Evolutionary conservation across 768 basidiomycete species (phyloP).

Genomic region (Aureoboletus auriporus): DNA sequence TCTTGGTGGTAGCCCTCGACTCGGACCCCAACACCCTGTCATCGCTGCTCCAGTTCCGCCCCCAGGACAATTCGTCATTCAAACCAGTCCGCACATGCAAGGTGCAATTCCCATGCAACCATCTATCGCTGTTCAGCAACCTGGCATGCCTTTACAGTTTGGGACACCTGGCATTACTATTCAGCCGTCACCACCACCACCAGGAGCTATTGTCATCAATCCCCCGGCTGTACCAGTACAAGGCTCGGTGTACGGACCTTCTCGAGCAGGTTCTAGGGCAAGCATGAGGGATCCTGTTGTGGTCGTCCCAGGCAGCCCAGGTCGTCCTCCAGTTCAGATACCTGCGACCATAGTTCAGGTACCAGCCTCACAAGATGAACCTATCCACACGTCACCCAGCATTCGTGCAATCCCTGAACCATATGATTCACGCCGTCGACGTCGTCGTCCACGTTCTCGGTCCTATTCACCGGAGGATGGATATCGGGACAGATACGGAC

Average conservation of each 20-base stretch:
- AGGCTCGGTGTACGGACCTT: neutral
- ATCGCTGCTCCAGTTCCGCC: constrained; percentile 8
- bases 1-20: neutral
- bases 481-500: constrained; percentile 1
- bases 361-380: constrained; percentile 8
- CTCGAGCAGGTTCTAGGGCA: constrained; percentile 18
- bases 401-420: constrained; percentile 19
- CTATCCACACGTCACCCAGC: constrained; percentile 21
- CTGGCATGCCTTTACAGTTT: constrained; percentile 1
- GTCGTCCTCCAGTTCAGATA: constrained; percentile 18
- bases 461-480: constrained; percentile 19
- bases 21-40: constrained; percentile 7
- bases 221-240: constrained; percentile 13
- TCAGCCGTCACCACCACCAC: neutral
- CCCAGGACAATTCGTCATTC: constrained; percentile 15
- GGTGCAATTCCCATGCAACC: neutral
- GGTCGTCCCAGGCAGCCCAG: constrained; percentile 12
- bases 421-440: constrained; percentile 3
- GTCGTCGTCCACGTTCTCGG: constrained; percentile 19
- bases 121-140: constrained; percentile 3
- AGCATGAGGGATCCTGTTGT: constrained; percentile 13
- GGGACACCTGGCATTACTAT: constrained; percentile 3
- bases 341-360: constrained; percentile 18
- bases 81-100: too few relatives aligned
- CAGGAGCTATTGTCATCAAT: constrained; percentile 15